phyloP scores from a whole-genome alignment of 2,329 filamentous ascomycete genomes.

The Periconia sp. region DNA sequence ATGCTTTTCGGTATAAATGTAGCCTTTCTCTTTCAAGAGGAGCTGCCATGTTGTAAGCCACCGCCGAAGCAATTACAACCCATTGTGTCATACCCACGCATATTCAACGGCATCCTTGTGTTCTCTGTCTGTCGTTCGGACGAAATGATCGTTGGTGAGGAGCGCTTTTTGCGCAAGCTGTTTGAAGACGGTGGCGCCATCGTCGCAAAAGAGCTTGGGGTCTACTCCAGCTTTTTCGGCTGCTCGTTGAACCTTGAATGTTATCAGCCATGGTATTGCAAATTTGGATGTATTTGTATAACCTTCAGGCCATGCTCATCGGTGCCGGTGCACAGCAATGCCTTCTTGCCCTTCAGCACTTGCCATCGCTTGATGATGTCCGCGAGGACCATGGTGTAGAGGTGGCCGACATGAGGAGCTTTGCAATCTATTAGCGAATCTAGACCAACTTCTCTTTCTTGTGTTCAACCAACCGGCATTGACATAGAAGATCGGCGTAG shows the following conservation, averaged over 20 bases:
- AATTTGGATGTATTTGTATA: slow-evolving; percentile 29
- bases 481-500: slow-evolving; percentile 98
- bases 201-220: slow-evolving; percentile 85
- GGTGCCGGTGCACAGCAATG: slow-evolving; percentile 84
- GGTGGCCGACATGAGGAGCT: slow-evolving; percentile 93
- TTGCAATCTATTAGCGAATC: slow-evolving; percentile 2
- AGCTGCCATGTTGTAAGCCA: slow-evolving; percentile 47
- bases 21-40: slow-evolving; percentile 71
- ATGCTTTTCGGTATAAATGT: slow-evolving; percentile 83
- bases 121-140: slow-evolving; percentile 82
- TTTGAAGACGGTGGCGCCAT: slow-evolving; percentile 77
- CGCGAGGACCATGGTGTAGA: slow-evolving; percentile 88
- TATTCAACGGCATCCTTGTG: slow-evolving; percentile 85
- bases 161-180: slow-evolving; percentile 69
- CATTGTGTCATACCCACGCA: slow-evolving; percentile 66
- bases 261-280: slow-evolving; percentile 28
- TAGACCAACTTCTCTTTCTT: neutral
- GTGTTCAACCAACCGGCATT: slow-evolving; percentile 70
- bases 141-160: slow-evolving; percentile 81
- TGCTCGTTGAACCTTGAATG: slow-evolving; percentile 71
- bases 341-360: slow-evolving; percentile 68
- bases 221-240: slow-evolving; percentile 69
- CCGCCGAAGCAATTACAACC: neutral
- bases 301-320: slow-evolving; percentile 95
- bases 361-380: slow-evolving; percentile 95